Percentiles rank a stretch among this genome's conserved stretches.
These are phyloP conservation scores for Sphagnum contortum DNA, from an alignment of 225 moss, liverwort and hornwort genomes.

Conservation along the genomic window DNA sequence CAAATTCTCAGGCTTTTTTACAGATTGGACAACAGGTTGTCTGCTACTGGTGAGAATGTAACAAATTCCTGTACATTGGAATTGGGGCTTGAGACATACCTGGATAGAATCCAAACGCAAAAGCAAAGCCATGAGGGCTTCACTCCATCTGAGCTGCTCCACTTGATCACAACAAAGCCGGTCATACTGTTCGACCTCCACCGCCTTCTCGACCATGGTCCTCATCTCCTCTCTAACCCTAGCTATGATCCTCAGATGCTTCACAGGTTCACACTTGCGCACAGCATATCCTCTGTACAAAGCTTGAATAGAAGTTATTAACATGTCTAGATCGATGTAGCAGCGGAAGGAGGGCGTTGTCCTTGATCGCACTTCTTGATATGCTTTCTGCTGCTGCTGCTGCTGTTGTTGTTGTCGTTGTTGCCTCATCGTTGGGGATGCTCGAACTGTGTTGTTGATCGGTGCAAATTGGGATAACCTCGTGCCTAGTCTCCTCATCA, in stretches of 20 bases:
- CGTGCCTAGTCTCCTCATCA: too few species aligned
- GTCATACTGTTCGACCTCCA: background rate
- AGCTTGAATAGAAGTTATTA: background rate
- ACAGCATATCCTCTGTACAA: background rate
- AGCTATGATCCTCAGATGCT: background rate
- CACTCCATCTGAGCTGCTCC: background rate
- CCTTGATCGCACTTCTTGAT: too few species aligned
- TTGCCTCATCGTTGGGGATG: too few species aligned
- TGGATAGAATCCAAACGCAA: background rate
- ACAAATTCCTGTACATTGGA: background rate
- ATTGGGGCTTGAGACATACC: background rate
- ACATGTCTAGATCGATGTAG: too few species aligned
- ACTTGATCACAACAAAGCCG: background rate
- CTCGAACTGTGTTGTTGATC: too few species aligned
- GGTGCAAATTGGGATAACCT: too few species aligned
- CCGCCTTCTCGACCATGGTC: background rate
- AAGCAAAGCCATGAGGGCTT: background rate
- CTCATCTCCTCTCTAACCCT: background rate
- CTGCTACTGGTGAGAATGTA: too few species aligned
- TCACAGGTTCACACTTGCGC: background rate
- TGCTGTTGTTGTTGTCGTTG: too few species aligned
- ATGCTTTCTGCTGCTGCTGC: too few species aligned
- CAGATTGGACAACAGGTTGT: too few species aligned
- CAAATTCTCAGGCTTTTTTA: too few species aligned
- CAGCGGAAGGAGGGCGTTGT: too few species aligned